Base-by-base conservation (phyloP, 441 rosid species). In the Gossypium lobatum region DNA sequence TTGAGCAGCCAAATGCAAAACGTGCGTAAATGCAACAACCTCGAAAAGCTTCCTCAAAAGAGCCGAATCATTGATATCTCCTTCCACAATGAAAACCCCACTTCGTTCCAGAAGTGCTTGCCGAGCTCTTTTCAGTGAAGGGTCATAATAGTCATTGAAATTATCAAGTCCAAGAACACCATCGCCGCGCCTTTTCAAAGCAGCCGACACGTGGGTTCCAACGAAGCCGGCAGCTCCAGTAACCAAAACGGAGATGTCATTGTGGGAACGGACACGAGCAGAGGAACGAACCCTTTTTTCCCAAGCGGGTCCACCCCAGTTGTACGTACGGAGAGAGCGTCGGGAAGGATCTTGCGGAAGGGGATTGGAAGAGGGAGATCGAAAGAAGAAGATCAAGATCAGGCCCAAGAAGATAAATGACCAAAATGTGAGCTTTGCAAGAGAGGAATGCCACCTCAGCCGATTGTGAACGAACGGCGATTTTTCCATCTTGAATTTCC, bases 171-270 rank as follows among this genome's bases (percentile, higher is more conserved):
- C 97, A 28, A 95, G 57, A 23, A 95, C 98, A 17, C 98, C 98
- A 26, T 95, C 98, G 2, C 98, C 98, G 3, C 98, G 93, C 65
- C 92, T 88, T 81, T 93, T 95, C 6, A 93, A 80, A 0, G 97
- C 98, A 0, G 91, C 81, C 7, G 97, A 93, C 62, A 91, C 97
- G 75, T 95, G 99, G 50, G 95, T 90, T 0, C 99, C 99, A 34
- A 93, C 97, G 73, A 95, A 95, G n/a, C 98, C 99, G 31, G 97
- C 97, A 3, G 95, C 99, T 26, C 99, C 98, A 8, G 98, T 95
- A 28, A 95, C 99, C 58, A 95, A 79, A 11, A 95, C 97, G 1
- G 90, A 86, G 70, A 93, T 82, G 34, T 93, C 97, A 7, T 76
- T 86, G 1, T 86, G 79, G 48, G 95, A 83, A 13, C 95, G 88